Evolutionary conservation across 441 rosid species (phyloP).

Genomic region (Gossypium trilobum): DNA sequence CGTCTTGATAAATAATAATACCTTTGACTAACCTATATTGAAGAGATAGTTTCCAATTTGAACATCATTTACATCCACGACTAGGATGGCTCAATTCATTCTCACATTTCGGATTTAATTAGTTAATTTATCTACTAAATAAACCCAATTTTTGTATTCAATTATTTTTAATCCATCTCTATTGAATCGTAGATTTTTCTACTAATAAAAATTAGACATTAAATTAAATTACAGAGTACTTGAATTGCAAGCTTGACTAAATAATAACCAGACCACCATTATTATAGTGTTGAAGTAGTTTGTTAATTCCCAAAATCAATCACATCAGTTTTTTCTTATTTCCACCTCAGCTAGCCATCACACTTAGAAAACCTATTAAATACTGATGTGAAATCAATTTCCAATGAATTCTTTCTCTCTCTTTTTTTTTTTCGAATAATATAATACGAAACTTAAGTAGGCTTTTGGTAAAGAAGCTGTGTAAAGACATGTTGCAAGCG

Average conservation of each 20-base stretch:
- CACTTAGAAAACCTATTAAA: background rate
- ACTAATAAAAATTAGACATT: background rate
- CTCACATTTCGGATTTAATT: background rate
- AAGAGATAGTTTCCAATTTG: background rate
- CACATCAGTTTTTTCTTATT: background rate
- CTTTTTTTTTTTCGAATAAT: background rate
- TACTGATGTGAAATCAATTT: slow-evolving; percentile 21
- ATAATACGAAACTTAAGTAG: slow-evolving; percentile 18
- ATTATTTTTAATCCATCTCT: too few species aligned
- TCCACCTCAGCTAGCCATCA: background rate
- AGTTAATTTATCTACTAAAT: too few species aligned
- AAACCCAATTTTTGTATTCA: too few species aligned
- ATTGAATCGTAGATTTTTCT: too few species aligned
- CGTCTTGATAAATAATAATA: background rate
- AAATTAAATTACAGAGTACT: background rate
- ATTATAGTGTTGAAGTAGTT: background rate
- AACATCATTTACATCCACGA: background rate
- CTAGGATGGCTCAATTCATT: background rate
- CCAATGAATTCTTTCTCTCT: slow-evolving; percentile 30
- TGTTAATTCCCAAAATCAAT: background rate
- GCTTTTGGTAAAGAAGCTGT: slow-evolving; percentile 29
- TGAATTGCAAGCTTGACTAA: background rate
- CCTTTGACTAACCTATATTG: background rate
- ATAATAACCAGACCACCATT: background rate
- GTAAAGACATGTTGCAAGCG: slow-evolving; percentile 27